phyloP scores from a whole-genome alignment of 768 basidiomycete genomes.

The Gymnopilus junonius region DNA sequence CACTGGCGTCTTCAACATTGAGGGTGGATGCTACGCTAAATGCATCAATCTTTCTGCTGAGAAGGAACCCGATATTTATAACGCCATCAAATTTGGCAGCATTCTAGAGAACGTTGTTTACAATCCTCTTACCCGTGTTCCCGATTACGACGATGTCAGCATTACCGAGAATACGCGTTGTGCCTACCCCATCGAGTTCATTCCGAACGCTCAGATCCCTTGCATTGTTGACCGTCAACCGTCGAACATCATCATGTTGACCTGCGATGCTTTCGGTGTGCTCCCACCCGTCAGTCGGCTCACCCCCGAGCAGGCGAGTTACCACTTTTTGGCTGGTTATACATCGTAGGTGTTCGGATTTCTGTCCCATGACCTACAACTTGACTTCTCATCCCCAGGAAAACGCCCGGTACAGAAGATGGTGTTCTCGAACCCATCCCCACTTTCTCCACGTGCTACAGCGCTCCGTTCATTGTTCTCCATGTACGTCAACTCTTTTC shows the following conservation, averaged over 20 bases:
- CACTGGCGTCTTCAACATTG: slow-evolving; percentile 99
- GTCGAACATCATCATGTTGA: slow-evolving; percentile 94
- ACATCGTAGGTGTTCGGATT: slow-evolving; percentile 69
- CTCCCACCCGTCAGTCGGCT: slow-evolving; percentile 95
- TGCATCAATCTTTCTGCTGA: slow-evolving; percentile 94
- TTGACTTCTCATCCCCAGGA: slow-evolving; percentile 45
- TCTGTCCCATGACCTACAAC: slow-evolving; percentile 17
- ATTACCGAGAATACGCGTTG: slow-evolving; percentile 99
- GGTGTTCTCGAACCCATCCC: slow-evolving; percentile 98
- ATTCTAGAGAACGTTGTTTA: slow-evolving; percentile 99
- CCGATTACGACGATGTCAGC: slow-evolving; percentile 95
- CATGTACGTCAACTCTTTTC: slow-evolving; percentile 56
- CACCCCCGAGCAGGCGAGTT: slow-evolving; percentile 93
- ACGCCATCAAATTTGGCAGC: slow-evolving; percentile 92
- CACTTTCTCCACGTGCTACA: slow-evolving; percentile 99
- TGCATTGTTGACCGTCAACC: slow-evolving; percentile 89
- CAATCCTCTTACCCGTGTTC: slow-evolving; percentile 76
- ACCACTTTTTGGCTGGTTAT: slow-evolving; percentile 97
- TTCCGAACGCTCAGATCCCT: slow-evolving; percentile 94
- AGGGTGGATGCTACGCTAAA: slow-evolving; percentile 99
- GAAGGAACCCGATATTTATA: slow-evolving; percentile 98
- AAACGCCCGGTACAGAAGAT: slow-evolving; percentile 99
- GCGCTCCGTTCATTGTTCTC: slow-evolving; percentile 98
- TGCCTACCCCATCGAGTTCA: slow-evolving; percentile 98
- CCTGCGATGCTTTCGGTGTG: slow-evolving; percentile 98